phyloP scores from a whole-genome alignment of 441 rosid genomes.

The Adansonia madagascariensis region DNA sequence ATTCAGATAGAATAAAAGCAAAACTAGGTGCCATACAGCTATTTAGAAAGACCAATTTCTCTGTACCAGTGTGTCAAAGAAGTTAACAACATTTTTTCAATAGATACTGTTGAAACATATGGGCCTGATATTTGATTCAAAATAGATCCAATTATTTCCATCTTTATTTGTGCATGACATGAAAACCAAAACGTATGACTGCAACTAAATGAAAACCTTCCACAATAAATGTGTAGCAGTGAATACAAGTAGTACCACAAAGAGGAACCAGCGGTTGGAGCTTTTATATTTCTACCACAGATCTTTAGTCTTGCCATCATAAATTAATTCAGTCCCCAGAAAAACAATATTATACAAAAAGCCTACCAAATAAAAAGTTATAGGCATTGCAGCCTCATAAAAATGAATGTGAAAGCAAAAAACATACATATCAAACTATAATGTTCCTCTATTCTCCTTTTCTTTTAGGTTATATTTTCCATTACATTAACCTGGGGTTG shows the following conservation, averaged over 20 bases:
- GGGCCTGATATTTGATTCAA: neutral
- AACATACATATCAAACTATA: neutral
- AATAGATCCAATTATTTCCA: neutral
- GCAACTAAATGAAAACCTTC: neutral
- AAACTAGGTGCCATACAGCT: neutral
- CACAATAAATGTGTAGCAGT: constrained; percentile 5
- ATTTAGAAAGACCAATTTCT: constrained; percentile 1
- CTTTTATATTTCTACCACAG: neutral
- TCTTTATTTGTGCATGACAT: constrained; percentile 3
- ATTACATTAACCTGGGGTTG: neutral
- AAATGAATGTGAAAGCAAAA: neutral
- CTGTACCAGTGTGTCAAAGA: neutral
- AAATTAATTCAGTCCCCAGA: neutral
- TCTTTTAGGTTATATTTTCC: neutral
- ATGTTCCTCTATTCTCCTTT: neutral
- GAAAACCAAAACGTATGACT: neutral
- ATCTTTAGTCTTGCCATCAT: neutral
- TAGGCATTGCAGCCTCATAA: neutral
- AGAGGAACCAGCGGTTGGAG: neutral
- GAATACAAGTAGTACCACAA: neutral
- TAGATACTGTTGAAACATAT: neutral
- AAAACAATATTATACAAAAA: neutral
- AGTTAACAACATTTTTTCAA: neutral
- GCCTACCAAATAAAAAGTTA: neutral
- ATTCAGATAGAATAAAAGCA: neutral